A percentile compares a stretch with the other conserved stretches of the same genome.
Conservation (phyloP, 2,329 filamentous ascomycete genomes). For the Colletotrichum siamense region DNA sequence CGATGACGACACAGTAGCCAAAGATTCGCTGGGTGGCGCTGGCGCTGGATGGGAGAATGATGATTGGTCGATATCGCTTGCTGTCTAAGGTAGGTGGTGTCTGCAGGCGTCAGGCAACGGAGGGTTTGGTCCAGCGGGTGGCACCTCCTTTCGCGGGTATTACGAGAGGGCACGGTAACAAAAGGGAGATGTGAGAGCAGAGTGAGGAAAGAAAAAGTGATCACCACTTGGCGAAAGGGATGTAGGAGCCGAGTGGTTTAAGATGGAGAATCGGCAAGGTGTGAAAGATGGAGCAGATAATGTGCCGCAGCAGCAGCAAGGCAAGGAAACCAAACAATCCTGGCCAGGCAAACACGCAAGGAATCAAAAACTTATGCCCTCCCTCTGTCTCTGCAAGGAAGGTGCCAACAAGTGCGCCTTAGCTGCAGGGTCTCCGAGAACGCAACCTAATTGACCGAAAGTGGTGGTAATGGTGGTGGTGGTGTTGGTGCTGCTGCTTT, state of each 20-base stretch:
- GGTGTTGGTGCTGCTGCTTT: neutral
- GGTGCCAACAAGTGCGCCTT: neutral
- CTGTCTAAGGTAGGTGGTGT: neutral
- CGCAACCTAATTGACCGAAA: neutral
- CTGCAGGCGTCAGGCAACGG: neutral
- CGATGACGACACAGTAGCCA: conserved; percentile 20
- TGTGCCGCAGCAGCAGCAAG: neutral
- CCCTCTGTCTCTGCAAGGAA: neutral
- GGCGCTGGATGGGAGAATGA: neutral
- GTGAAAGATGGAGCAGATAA: neutral
- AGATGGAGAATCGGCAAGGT: neutral
- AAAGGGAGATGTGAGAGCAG: neutral
- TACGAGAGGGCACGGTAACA: neutral
- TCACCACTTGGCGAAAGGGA: neutral
- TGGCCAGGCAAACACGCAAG: neutral
- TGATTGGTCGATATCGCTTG: conserved; percentile 6
- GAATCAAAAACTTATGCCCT: neutral
- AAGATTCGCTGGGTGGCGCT: conserved; percentile 8
- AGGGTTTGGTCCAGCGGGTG: conserved; percentile 6
- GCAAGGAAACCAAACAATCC: neutral
- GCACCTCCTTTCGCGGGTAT: neutral
- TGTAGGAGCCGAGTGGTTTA: conserved; percentile 1
- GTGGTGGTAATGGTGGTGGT: neutral
- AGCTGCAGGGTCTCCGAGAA: neutral
- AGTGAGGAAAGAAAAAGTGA: neutral